phyloP scores from a whole-genome alignment of 371 early-diverging fungal species.

The Gilbertella persicaria region DNA sequence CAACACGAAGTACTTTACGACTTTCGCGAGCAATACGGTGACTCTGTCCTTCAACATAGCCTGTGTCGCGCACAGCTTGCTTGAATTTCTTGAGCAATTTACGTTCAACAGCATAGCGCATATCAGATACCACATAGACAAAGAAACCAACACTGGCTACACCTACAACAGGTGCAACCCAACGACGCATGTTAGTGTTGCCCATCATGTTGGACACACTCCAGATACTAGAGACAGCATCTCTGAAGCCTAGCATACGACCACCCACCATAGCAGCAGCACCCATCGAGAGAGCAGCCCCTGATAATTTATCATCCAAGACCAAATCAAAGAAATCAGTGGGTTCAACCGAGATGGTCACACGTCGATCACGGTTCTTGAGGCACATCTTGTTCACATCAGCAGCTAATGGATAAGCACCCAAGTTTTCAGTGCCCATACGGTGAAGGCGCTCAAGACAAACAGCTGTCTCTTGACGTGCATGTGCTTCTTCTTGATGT shows the following conservation, averaged over 20 bases:
- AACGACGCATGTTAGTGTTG: constrained; percentile 40
- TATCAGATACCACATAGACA: constrained; percentile 81
- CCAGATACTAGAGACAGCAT: constrained; percentile 45
- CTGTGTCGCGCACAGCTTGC: constrained; percentile 61
- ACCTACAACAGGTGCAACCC: constrained; percentile 44
- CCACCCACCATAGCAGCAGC: constrained; percentile 50
- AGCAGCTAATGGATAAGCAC: constrained; percentile 39
- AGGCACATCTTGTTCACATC: constrained; percentile 52
- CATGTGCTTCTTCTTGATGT: constrained; percentile 66
- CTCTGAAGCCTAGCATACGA: constrained; percentile 50
- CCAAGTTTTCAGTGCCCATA: constrained; percentile 61
- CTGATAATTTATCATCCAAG: constrained; percentile 57
- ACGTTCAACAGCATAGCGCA: constrained; percentile 79
- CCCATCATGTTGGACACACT: constrained; percentile 40
- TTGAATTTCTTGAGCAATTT: constrained; percentile 80
- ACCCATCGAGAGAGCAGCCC: constrained; percentile 44
- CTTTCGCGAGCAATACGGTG: constrained; percentile 75
- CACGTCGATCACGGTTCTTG: constrained; percentile 40
- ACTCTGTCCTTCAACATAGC: constrained; percentile 71
- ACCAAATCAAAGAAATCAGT: constrained; percentile 70
- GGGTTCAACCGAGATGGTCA: constrained; percentile 62
- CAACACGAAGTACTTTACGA: constrained; percentile 74
- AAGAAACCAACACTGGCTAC: constrained; percentile 74
- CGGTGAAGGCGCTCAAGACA: constrained; percentile 65
- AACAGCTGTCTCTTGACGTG: constrained; percentile 61